A percentile compares a stretch with the other conserved stretches of the same genome.
phyloP scores from a whole-genome alignment of 805 yeast genomes.

The Soucietia sequanensis region DNA sequence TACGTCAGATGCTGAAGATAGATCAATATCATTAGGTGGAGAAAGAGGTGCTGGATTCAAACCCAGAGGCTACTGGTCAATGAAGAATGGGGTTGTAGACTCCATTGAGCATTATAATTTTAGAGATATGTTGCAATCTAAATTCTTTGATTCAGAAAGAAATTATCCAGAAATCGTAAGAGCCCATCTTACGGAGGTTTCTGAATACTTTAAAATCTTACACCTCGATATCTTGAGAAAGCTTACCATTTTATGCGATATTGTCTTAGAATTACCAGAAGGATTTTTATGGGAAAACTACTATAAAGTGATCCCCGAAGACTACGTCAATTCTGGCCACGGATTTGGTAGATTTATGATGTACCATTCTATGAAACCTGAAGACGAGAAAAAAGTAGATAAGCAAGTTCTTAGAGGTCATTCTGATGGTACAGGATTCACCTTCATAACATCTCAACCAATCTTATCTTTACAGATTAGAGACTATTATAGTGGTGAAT shows the following conservation, averaged over 20 bases:
- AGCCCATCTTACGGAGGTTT: conserved; percentile 39
- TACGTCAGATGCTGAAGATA: conserved; percentile 25
- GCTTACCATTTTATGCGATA: conserved; percentile 40
- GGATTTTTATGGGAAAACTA: conserved; percentile 39
- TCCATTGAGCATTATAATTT: conserved; percentile 45
- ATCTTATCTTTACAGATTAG: conserved; percentile 39
- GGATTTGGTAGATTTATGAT: conserved; percentile 24
- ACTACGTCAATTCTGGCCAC: conserved; percentile 29
- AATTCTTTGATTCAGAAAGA: conserved; percentile 22
- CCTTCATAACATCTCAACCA: conserved; percentile 42
- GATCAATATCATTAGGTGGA: conserved; percentile 35
- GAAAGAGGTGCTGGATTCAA: conserved; percentile 49
- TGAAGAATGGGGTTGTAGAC: conserved; percentile 43
- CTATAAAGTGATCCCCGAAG: conserved; percentile 19
- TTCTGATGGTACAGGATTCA: conserved; percentile 41
- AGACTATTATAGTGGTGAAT: conserved; percentile 33
- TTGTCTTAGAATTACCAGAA: conserved; percentile 47
- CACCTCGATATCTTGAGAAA: conserved; percentile 38
- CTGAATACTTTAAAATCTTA: conserved; percentile 35
- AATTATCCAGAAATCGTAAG: conserved; percentile 41
- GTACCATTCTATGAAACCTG: conserved; percentile 21
- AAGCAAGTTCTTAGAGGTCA: conserved; percentile 49
- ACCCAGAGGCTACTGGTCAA: conserved; percentile 49
- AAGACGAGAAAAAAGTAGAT: conserved; percentile 27
- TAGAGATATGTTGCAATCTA: conserved; percentile 36